Evolutionary conservation across 495 filamentous ascomycete species (phyloP), one percentile per base, ranked within the genome.

Genomic region (Talaromyces borbonicus): DNA sequence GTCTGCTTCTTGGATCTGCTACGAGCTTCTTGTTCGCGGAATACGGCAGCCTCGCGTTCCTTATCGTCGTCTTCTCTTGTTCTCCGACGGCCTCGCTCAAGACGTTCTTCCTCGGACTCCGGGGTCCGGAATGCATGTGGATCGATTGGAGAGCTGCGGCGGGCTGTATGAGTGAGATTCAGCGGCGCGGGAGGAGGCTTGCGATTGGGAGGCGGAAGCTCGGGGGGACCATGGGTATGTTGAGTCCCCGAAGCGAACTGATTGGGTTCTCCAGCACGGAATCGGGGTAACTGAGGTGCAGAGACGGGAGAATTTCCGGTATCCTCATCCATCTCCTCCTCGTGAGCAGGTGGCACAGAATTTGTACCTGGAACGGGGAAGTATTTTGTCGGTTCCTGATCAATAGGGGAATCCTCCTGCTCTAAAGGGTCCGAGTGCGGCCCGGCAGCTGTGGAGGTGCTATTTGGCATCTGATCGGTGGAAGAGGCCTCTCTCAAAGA

Each of bases 11-110:
- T 80, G 5, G 80, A 88, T 31, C 72, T 57, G 61, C 79, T 87
- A 42, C 75, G 72, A 33, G 68, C 58, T 50, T 83, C 79, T 15
- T 77, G 67, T 47, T 90, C 84, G 53, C 75, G 76, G 43, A 67
- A 56, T 12, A 80, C 69, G 7, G 80, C 56, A 5, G 75, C 73
- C 60, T 89, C 86, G 29, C 89, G 79, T 39, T 88, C 78, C 44
- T 72, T 69, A 49, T 96, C 89, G 55, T 96, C 89, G 42, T 92
- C 88, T 57, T 89, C 87, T 48, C 89, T 77, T 0, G 89, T 96
- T 53, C 83, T 87, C 52, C 87, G 72, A 26, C 89, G 74, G n/a
- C 89, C 89, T 36, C 89, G 74, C 24, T 81, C 80, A 39, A 74
- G 56, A 53, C 90, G 85, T 46, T 89, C 87, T 52, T 92, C 90